Evolutionary conservation across 1,284 basidiomycete species (phyloP).

Genomic region (Ceratobasidium sp.): DNA sequence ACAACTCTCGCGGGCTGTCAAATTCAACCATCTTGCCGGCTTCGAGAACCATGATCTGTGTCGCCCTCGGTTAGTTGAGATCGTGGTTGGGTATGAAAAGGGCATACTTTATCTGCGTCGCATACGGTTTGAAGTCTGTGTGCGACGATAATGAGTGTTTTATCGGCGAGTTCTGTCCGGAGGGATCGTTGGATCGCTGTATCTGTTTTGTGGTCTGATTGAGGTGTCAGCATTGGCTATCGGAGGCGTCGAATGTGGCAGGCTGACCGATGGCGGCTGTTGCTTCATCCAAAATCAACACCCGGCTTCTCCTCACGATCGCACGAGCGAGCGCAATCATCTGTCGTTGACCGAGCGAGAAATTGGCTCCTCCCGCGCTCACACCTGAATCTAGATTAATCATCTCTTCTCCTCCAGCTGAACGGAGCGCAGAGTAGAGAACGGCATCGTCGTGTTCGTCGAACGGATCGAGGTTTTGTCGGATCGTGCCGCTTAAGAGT

Average conservation of each 20-base stretch:
- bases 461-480: conserved; percentile 43
- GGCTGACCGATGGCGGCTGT: conserved; percentile 42
- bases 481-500: conserved; percentile 39
- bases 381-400: conserved; percentile 49
- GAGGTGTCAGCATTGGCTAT: background rate
- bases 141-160: conserved; percentile 51
- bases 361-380: conserved; percentile 40
- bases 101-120: conserved; percentile 48
- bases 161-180: conserved; percentile 45
- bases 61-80: background rate
- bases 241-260: background rate
- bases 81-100: background rate
- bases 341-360: conserved; percentile 40
- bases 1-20: conserved; percentile 50
- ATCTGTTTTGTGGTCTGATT: conserved; percentile 44
- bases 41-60: conserved; percentile 43
- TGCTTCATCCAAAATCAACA: conserved; percentile 41
- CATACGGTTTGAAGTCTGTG: conserved; percentile 53
- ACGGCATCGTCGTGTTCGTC: conserved; percentile 40
- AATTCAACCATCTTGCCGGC: conserved; percentile 49
- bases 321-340: conserved; percentile 39
- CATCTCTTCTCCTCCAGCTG: conserved; percentile 23
- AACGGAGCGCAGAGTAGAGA: conserved; percentile 29
- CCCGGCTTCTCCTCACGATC: conserved; percentile 34
- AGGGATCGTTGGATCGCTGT: conserved; percentile 44